Evolutionary conservation across 345 rosid species (phyloP).

Genomic region (Rhizophora mangle): DNA sequence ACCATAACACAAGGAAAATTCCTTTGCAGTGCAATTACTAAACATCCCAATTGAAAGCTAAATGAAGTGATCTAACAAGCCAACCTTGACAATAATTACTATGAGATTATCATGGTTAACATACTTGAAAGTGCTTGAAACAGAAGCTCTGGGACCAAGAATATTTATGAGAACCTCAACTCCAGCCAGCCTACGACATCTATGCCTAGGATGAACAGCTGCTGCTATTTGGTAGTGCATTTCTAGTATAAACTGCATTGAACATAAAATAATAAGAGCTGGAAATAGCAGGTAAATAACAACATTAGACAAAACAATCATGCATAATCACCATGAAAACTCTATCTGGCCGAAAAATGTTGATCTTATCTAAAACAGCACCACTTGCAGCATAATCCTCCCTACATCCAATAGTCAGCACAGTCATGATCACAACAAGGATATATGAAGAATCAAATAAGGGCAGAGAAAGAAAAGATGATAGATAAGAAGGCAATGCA

Average conservation of each 20-base stretch:
- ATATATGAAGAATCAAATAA: constrained; percentile 17
- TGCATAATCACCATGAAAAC: constrained; percentile 68
- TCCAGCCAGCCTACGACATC: constrained; percentile 67
- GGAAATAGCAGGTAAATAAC: constrained; percentile 6
- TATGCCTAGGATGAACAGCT: constrained; percentile 78
- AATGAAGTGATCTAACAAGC: no score
- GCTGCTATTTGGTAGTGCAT: constrained; percentile 72
- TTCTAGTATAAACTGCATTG: constrained; percentile 73
- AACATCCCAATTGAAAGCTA: no score
- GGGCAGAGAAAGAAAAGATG: constrained; percentile 5
- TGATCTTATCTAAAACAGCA: constrained; percentile 69
- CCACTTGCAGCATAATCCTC: constrained; percentile 36
- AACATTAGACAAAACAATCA: background rate
- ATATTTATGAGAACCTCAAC: constrained; percentile 73
- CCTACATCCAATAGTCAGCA: constrained; percentile 43
- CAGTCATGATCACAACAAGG: constrained; percentile 5
- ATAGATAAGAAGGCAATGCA: constrained; percentile 26
- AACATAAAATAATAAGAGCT: constrained; percentile 16
- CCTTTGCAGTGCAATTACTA: no score
- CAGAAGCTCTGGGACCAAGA: constrained; percentile 71
- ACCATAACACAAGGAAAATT: no score
- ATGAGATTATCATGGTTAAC: background rate
- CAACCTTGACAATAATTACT: background rate
- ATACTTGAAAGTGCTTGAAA: constrained; percentile 75
- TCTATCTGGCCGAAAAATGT: constrained; percentile 87